phyloP scores from a whole-genome alignment of 805 yeast species.

The Metschnikowia peoriensis region DNA sequence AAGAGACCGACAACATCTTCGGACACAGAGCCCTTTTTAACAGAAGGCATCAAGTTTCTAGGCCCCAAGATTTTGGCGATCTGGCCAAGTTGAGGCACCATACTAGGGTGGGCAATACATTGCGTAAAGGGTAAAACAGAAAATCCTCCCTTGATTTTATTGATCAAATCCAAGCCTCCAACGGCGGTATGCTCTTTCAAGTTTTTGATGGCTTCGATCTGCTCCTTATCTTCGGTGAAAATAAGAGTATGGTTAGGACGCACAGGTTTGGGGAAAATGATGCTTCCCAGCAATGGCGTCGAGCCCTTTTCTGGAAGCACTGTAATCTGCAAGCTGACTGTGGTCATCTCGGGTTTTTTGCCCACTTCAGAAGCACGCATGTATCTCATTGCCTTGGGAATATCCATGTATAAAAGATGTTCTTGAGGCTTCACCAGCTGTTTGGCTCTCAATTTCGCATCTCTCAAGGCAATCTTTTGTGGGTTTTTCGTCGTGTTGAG shows the following conservation, averaged over 20 bases:
- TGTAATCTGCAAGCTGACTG: slow-evolving; percentile 60
- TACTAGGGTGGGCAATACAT: slow-evolving; percentile 83
- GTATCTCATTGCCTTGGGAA: slow-evolving; percentile 71
- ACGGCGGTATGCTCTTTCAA: slow-evolving; percentile 56
- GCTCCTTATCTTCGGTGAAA: slow-evolving; percentile 58
- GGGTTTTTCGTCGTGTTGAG: slow-evolving; percentile 17
- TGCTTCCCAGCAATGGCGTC: slow-evolving; percentile 67
- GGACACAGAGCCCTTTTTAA: slow-evolving; percentile 82
- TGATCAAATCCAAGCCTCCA: slow-evolving; percentile 73
- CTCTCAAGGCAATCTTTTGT: slow-evolving; percentile 14
- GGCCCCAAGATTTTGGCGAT: slow-evolving; percentile 87
- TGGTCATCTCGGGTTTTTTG: slow-evolving; percentile 65
- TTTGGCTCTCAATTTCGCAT: slow-evolving; percentile 11
- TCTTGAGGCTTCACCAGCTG: slow-evolving; percentile 35
- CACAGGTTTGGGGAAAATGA: slow-evolving; percentile 70
- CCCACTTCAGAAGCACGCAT: slow-evolving; percentile 92
- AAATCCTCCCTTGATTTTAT: slow-evolving; percentile 51
- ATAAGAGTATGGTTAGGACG: slow-evolving; percentile 65
- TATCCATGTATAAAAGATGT: slow-evolving; percentile 67
- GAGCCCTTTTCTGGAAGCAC: slow-evolving; percentile 75
- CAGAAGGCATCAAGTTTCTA: slow-evolving; percentile 82
- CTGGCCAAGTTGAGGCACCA: slow-evolving; percentile 57
- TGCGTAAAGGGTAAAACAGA: slow-evolving; percentile 58
- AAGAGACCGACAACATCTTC: slow-evolving; percentile 59
- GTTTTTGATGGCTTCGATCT: slow-evolving; percentile 50